These are phyloP conservation scores for Mycena albidolilacea DNA, from an alignment of 768 basidiomycete genomes.

Conservation along the genomic window DNA sequence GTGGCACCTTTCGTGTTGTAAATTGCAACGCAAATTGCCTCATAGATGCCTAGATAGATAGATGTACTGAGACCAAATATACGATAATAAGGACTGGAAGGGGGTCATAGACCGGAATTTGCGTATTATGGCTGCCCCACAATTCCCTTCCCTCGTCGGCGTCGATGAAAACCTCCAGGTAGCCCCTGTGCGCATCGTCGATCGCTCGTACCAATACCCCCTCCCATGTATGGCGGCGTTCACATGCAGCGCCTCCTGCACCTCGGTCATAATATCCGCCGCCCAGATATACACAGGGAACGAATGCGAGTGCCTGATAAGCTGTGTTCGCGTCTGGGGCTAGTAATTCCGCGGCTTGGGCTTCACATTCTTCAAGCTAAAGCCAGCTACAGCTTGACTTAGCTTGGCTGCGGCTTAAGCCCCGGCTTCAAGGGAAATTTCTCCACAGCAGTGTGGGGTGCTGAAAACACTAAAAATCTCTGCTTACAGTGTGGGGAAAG, in stretches of 20 bases:
- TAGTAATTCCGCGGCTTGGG: too few relatives aligned
- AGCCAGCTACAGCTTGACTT: too few relatives aligned
- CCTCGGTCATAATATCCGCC: conserved; percentile 13
- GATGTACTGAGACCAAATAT: background rate
- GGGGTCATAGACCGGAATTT: too few relatives aligned
- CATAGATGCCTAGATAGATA: too few relatives aligned
- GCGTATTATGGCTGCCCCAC: background rate
- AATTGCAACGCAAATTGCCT: background rate
- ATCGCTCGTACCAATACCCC: conserved; percentile 20
- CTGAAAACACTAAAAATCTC: too few relatives aligned
- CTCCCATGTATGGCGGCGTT: background rate
- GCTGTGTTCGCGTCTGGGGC: background rate
- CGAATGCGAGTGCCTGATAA: background rate
- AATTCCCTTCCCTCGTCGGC: background rate
- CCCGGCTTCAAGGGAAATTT: too few relatives aligned
- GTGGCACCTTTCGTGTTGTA: background rate
- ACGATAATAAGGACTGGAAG: background rate
- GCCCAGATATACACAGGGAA: background rate
- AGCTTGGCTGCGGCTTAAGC: too few relatives aligned
- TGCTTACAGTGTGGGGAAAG: too few relatives aligned
- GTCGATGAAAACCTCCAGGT: background rate
- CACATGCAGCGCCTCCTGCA: conserved; percentile 20
- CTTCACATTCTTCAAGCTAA: too few relatives aligned
- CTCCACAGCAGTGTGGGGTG: too few relatives aligned
- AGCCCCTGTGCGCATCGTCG: background rate